Evolutionary conservation across 371 early-diverging fungal genomes (phyloP), one percentile per base, ranked within the genome.

Genomic region (Thermomucor indicae-seudaticae): DNA sequence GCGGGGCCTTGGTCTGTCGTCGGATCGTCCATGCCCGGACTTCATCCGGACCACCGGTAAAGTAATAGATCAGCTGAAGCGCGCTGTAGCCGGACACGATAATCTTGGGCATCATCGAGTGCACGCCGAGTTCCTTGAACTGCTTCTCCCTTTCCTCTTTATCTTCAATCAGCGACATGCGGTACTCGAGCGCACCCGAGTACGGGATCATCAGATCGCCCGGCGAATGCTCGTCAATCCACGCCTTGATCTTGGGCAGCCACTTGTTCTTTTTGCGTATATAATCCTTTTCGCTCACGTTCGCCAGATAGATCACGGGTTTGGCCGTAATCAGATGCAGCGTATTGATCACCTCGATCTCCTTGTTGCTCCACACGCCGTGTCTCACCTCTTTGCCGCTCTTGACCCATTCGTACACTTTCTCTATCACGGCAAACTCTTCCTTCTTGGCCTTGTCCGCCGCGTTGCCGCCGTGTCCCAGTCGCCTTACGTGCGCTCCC

Each of bases 11-110:
- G 6, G 90, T 90, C n/a, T 79, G 77, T 57, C 88, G 89, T 52
- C 96, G 81, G 49, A 94, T 86, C 23, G 97, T 97, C 97, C 97
- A 97, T 11, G 95, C 89, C 51, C 96, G 84, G 17, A 96, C 96
- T 74, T 99, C 99, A 57, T 89, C 87, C 7, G 86, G 81, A 44
- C 99, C 99, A 47, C 85, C 92, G 2, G 99, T 99, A 72, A 99
- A 99, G 80, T 88, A 99, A 76, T 97, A 97, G 58, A 90, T 86
- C 20, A 99, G 76, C 47, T 89, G 80, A 43, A 99, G 79, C 29
- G 92, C 84, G 40, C 84, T 76, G 69, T 98, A 96, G 28, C 99
- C 99, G 12, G 86, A 78, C 12, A 86, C 80, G 54, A 98, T 91
- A 55, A 99, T 91, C 78, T 94, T 95, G 57, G 90, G 90, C 43